phyloP scores from a whole-genome alignment of 164 flowering plant species.

The Magnolia officinalis region DNA sequence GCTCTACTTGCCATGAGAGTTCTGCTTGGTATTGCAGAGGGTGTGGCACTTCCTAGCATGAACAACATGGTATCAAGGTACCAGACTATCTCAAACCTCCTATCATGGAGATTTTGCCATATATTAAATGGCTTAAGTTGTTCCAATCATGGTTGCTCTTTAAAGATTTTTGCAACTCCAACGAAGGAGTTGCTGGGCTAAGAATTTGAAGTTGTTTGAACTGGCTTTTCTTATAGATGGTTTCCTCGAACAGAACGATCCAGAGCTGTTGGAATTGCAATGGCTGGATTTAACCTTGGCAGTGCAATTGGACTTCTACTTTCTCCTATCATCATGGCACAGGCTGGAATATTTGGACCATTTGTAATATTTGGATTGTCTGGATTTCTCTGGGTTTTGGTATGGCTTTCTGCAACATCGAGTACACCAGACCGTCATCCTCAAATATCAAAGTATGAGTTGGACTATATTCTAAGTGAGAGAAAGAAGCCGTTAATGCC shows the following conservation, averaged over 20 bases:
- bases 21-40: slow-evolving; percentile 90
- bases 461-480: slow-evolving; percentile 55
- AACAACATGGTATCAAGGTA: slow-evolving; percentile 96
- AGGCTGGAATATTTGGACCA: slow-evolving; percentile 86
- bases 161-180: not conserved
- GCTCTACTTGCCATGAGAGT: slow-evolving; percentile 65
- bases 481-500: slow-evolving; percentile 22
- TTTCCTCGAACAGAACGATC: slow-evolving; percentile 89
- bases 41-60: slow-evolving; percentile 99
- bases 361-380: slow-evolving; percentile 92
- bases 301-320: slow-evolving; percentile 81
- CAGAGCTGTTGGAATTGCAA: slow-evolving; percentile 91
- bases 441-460: slow-evolving; percentile 78
- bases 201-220: slow-evolving; percentile 16
- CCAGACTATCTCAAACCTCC: not conserved
- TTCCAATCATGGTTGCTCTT: not conserved
- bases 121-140: not conserved
- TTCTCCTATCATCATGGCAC: slow-evolving; percentile 97
- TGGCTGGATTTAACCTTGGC: slow-evolving; percentile 94
- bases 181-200: slow-evolving; percentile 11
- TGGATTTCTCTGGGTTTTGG: slow-evolving; percentile 95
- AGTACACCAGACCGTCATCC: slow-evolving; percentile 65
- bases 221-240: slow-evolving; percentile 60
- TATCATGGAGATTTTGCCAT: not conserved
- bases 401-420: slow-evolving; percentile 86